Conservation (phyloP, 495 filamentous ascomycete genomes). For the Halenospora varia region DNA sequence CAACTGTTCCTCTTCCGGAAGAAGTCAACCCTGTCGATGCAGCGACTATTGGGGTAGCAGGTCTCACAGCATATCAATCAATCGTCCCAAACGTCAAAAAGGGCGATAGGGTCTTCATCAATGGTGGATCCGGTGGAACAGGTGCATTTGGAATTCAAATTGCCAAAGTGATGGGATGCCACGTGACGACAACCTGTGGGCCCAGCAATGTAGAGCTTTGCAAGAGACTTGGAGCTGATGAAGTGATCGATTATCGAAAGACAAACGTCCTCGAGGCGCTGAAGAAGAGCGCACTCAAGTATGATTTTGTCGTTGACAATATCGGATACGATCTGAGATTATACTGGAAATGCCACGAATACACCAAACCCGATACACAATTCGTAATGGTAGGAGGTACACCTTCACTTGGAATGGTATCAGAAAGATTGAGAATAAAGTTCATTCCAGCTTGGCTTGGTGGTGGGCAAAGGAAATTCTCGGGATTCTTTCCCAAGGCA, state of each 20-base stretch:
- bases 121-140: conserved; percentile 60
- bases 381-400: conserved; percentile 56
- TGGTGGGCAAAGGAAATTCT: conserved; percentile 56
- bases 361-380: conserved; percentile 44
- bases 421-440: conserved; percentile 23
- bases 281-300: conserved; percentile 45
- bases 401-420: neutral
- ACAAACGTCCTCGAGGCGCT: conserved; percentile 45
- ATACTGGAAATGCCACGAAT: conserved; percentile 53
- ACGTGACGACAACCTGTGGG: conserved; percentile 58
- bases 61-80: conserved; percentile 53
- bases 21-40: conserved; percentile 46
- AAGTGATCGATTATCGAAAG: conserved; percentile 65
- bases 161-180: conserved; percentile 57
- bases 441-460: conserved; percentile 56
- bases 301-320: conserved; percentile 59
- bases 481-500: conserved; percentile 37
- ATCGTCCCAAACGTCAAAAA: conserved; percentile 48
- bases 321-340: conserved; percentile 46
- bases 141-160: conserved; percentile 62
- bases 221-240: conserved; percentile 57
- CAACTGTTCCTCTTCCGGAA: conserved; percentile 38
- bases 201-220: conserved; percentile 53
- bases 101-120: conserved; percentile 60
- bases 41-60: conserved; percentile 49